Percentiles rank a stretch among this genome's conserved stretches.
These are phyloP conservation scores for Penicillium manginii DNA, from an alignment of 495 filamentous ascomycete genomes.

Conservation along the genomic window DNA sequence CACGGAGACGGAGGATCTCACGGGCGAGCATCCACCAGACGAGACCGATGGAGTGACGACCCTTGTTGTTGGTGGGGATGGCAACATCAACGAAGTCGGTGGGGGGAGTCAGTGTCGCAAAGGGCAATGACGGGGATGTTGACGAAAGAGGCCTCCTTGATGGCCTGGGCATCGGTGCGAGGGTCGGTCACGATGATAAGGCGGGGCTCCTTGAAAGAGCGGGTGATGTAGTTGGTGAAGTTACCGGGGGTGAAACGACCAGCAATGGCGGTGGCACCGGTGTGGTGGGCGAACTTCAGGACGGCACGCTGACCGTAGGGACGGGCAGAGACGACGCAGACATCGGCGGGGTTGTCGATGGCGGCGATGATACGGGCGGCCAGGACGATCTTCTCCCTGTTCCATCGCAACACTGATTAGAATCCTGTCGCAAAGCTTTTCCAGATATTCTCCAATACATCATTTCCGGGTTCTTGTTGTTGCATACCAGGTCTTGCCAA, in stretches of 20 bases:
- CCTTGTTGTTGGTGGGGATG: slow-evolving; percentile 99
- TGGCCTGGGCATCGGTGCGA: slow-evolving; percentile 98
- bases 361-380: slow-evolving; percentile 98
- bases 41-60: slow-evolving; percentile 95
- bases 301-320: slow-evolving; percentile 99
- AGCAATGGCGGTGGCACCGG: slow-evolving; percentile 95
- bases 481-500: slow-evolving; percentile 98
- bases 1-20: slow-evolving; percentile 98
- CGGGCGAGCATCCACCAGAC: slow-evolving; percentile 99
- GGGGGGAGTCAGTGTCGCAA: slow-evolving; percentile 98
- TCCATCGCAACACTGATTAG: slow-evolving; percentile 32
- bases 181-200: slow-evolving; percentile 99
- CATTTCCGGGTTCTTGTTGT: neutral
- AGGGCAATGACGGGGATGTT: slow-evolving; percentile 99
- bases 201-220: slow-evolving; percentile 99
- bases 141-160: slow-evolving; percentile 99
- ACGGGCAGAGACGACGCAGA: slow-evolving; percentile 98
- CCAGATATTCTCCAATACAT: neutral
- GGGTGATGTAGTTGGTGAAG: slow-evolving; percentile 99
- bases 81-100: slow-evolving; percentile 99
- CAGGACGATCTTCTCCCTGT: slow-evolving; percentile 98
- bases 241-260: slow-evolving; percentile 99
- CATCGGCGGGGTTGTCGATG: slow-evolving; percentile 98
- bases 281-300: slow-evolving; percentile 98
- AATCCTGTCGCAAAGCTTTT: neutral